A percentile compares a stretch with the other conserved stretches of the same genome.
These are phyloP conservation scores for Ensete ventricosum DNA, from an alignment of 176 grass and related monocot species.

Conservation along the genomic window DNA sequence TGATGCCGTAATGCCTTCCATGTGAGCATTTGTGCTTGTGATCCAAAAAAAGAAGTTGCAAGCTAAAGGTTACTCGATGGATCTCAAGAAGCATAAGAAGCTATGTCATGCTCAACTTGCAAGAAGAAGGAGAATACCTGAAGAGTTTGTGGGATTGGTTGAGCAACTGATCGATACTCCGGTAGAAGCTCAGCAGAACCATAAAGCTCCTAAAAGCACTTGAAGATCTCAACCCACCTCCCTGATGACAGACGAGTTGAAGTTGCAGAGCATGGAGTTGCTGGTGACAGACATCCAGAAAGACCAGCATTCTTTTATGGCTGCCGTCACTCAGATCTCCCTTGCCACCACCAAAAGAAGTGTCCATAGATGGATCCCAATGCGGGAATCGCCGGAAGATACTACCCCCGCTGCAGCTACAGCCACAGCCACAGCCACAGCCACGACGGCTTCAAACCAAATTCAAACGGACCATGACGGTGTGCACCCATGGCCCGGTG, in stretches of 20 bases:
- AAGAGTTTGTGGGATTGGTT: background rate
- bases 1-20: too few species aligned
- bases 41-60: too few species aligned
- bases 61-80: too few species aligned
- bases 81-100: too few species aligned
- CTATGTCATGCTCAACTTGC: too few species aligned
- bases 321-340: background rate
- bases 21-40: too few species aligned
- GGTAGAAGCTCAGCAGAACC: background rate
- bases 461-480: slow-evolving; percentile 17
- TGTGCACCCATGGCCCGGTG: slow-evolving; percentile 17
- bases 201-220: background rate
- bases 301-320: background rate
- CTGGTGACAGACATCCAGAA: background rate
- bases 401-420: background rate
- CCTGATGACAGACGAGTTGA: background rate
- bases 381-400: slow-evolving; percentile 2
- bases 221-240: background rate
- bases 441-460: slow-evolving; percentile 7
- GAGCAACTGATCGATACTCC: too few species aligned
- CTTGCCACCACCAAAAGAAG: background rate
- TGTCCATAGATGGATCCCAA: background rate
- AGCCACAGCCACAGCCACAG: background rate
- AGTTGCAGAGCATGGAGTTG: slow-evolving; percentile 13
- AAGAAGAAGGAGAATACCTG: background rate